Percentiles rank a stretch among this genome's conserved stretches.
Evolutionary conservation across 2,329 filamentous ascomycete genomes (phyloP).

Genomic region (Rosellinia necatrix): DNA sequence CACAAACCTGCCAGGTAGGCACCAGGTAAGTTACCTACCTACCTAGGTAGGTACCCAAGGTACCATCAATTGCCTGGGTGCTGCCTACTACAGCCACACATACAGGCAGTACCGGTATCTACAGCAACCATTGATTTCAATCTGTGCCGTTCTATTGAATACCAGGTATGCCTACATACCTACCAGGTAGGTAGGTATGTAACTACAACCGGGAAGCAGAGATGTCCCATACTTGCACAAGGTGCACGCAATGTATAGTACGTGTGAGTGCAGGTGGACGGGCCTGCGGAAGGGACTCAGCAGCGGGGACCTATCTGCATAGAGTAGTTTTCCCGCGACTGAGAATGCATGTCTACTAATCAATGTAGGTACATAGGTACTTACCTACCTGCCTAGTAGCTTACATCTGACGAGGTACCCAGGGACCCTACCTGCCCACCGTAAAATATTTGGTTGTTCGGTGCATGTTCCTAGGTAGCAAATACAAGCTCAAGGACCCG

Average conservation of each 20-base stretch:
- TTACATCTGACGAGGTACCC: too few species aligned
- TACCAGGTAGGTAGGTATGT: neutral
- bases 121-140: too few species aligned
- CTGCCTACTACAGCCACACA: too few species aligned
- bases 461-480: slow-evolving; percentile 10
- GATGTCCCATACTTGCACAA: neutral
- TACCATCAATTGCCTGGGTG: too few species aligned
- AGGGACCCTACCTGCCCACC: too few species aligned
- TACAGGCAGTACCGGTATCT: too few species aligned
- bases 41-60: neutral
- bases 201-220: neutral
- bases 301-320: neutral
- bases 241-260: too few species aligned
- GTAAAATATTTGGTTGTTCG: too few species aligned
- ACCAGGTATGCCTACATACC: neutral
- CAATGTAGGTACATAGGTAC: neutral
- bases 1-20: neutral
- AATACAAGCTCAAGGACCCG: neutral
- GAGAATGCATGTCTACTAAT: neutral
- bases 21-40: neutral
- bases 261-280: neutral
- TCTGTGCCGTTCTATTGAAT: too few species aligned
- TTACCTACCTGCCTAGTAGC: neutral
- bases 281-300: slow-evolving; percentile 4
- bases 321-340: neutral